Base-by-base conservation (phyloP, 2,329 filamentous ascomycete genomes). In the Venturia oleaginea region DNA sequence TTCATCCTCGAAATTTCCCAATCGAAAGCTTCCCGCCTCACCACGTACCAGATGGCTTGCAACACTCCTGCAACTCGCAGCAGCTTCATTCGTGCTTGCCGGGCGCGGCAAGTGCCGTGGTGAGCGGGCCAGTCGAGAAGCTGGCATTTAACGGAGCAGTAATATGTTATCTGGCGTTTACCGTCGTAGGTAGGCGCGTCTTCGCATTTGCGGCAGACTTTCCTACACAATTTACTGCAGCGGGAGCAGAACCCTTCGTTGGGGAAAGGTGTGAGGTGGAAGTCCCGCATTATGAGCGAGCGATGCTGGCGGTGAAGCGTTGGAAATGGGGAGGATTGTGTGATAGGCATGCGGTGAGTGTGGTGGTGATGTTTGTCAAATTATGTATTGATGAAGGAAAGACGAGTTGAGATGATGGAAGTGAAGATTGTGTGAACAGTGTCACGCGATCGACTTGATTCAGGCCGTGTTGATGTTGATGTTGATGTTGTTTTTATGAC, bases 151-250 rank as follows among this genome's bases (percentile, higher is more conserved):
- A 34, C 30, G 30, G 51, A 57, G 24, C 51, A 57, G 30, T 57
- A 57, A 30, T 57, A 57, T n/a, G 51, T 57, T 32, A 57, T 34
- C 8, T 57, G 51, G 27, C 51, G 51, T n/a, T 34, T 57, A 30
- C 51, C 30, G 30, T 57, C 51, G 17, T 57, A 57, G 11, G 40
- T 34, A 27, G 46, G 61, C n/a, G 46, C 61, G 24, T 62, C 40
- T 32, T 62, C 46, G 24, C 61, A 46, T 62, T 54, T 62, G 46
- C 55, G 37, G 17, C 59, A 61, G 38, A 61, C n/a, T 61, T 61
- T 61, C 17, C 22, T 61, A 17, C 59, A 61, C 2, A 57, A 22
- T 57, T 34, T 57, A 15, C 27, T 32, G 27, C 51, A 57, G 27
- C 51, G 51, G 15, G 51, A 32, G 30, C 51, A 57, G 51, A 57